A percentile compares a stretch with the other conserved stretches of the same genome.
phyloP scores from a whole-genome alignment of 2,329 filamentous ascomycete species.

The Sphaerulina musiva region DNA sequence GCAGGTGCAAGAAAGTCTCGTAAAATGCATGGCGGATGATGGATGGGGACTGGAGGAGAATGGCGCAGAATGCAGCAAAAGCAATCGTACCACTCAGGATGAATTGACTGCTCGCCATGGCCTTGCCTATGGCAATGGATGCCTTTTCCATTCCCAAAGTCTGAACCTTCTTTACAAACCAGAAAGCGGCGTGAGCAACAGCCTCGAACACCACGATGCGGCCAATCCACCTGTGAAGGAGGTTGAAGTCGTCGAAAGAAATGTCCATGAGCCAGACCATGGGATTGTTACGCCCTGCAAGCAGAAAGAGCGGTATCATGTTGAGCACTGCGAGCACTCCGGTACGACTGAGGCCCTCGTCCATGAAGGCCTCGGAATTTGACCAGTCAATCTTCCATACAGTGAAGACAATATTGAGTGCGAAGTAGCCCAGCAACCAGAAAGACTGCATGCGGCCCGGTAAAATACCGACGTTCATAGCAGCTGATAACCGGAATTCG shows the following conservation, averaged over 20 bases:
- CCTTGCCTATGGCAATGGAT: constrained; percentile 44
- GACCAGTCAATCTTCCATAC: constrained; percentile 51
- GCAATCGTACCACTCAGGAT: constrained; percentile 58
- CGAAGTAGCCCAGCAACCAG: constrained; percentile 44
- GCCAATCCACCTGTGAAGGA: constrained; percentile 74
- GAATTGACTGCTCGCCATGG: constrained; percentile 42
- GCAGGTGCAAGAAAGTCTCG: constrained; percentile 67
- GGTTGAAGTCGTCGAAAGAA: constrained; percentile 76
- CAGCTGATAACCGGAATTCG: constrained; percentile 46
- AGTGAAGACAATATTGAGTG: constrained; percentile 43
- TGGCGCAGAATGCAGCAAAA: constrained; percentile 54
- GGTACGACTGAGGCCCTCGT: constrained; percentile 59
- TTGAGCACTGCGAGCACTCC: constrained; percentile 67
- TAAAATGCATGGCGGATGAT: constrained; percentile 71
- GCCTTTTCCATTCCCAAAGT: constrained; percentile 37
- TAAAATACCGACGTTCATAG: constrained; percentile 45
- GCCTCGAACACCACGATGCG: constrained; percentile 67
- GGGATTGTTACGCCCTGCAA: constrained; percentile 72
- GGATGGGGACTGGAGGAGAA: constrained; percentile 63
- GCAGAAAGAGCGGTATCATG: constrained; percentile 69
- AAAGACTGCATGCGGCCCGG: constrained; percentile 45
- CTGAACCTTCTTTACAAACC: constrained; percentile 43
- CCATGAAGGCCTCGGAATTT: constrained; percentile 62
- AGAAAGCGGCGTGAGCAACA: constrained; percentile 59
- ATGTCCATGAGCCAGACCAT: constrained; percentile 65